Evolutionary conservation across 2,329 filamentous ascomycete species (phyloP), one percentile per base, ranked within the genome.

Genomic region (Fusarium cyanostomum): DNA sequence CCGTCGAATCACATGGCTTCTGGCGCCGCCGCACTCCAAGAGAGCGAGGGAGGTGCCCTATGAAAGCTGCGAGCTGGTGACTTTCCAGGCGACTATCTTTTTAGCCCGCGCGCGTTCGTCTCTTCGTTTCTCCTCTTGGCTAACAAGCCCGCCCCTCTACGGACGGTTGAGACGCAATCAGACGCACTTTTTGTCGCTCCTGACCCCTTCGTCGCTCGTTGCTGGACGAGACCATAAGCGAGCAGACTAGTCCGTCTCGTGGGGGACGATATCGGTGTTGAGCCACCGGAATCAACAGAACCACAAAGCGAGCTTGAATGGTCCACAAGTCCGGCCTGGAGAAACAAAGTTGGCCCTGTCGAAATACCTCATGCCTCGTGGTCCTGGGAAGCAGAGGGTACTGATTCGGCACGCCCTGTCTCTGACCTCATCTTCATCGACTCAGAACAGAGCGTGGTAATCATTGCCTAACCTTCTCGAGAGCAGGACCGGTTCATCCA

Each of bases 1-100:
- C 42, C 61, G 52, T 70, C 68, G 59, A 69, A 70, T 69, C 52
- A 61, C 63, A 71, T 64, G 66, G 55, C 52, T 56, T 67, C 54
- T 57, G 57, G 52, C 61, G 55, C 60, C 56, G 65, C 43, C 49
- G 62, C 53, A 49, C 46, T 53, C 43, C 53, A 44, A 46, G 53
- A 63, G 56, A 52, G 43, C 35, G 43, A 46, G 28, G 45, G 41
- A 53, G 56, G 51, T 64, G 52, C 63, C 67, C 66, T 70, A 67
- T 69, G 66, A 67, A 61, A 66, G 62, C 52, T 28, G 61, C 68
- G 59, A 70, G 56, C 49, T 56, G 56, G 54, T 66, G 64, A 55
- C 55, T 64, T 64, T 44, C 51, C 64, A 53, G 52, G 58, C 49
- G 48, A 38, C 63, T 48, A 70, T 67, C 56, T 56, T 48, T 54